A percentile compares a stretch with the other conserved stretches of the same genome.
These are phyloP conservation scores for Boletus tylopilopsis DNA, from an alignment of 768 basidiomycete genomes.

Conservation along the genomic window DNA sequence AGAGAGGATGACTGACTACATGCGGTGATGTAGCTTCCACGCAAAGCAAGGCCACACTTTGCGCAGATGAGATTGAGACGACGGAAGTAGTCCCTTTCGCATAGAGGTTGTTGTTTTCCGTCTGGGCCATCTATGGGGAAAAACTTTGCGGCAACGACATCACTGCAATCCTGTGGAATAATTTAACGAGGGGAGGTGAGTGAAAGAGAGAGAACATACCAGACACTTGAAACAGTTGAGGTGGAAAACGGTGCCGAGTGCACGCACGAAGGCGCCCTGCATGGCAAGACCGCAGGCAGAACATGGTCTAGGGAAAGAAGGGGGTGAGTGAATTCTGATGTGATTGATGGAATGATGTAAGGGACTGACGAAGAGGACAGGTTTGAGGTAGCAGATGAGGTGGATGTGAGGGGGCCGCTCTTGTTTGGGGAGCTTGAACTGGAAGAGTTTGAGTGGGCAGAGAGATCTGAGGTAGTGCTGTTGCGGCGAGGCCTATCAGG, in stretches of 20 bases:
- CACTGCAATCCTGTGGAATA: conserved; percentile 79
- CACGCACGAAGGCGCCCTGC: conserved; percentile 96
- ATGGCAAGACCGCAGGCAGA: conserved; percentile 76
- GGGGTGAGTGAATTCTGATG: background rate
- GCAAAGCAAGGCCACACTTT: conserved; percentile 89
- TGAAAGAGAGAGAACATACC: conserved; percentile 47
- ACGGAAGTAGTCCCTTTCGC: conserved; percentile 97
- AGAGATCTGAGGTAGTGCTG: conserved; percentile 49
- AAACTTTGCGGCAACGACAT: conserved; percentile 96
- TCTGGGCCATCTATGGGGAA: conserved; percentile 95
- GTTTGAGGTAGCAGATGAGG: conserved; percentile 52
- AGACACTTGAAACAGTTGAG: conserved; percentile 98
- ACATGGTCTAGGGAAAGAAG: conserved; percentile 50
- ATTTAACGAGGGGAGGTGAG: background rate
- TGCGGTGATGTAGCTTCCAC: conserved; percentile 98
- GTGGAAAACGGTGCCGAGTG: conserved; percentile 90
- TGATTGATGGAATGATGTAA: conserved; percentile 8
- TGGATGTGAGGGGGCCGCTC: conserved; percentile 46
- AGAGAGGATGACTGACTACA: conserved; percentile 66
- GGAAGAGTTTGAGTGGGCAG: conserved; percentile 54
- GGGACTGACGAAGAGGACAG: conserved; percentile 57
- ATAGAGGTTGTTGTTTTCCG: conserved; percentile 88
- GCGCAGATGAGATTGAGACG: conserved; percentile 94
- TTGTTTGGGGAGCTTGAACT: conserved; percentile 36
- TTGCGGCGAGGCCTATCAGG: conserved; percentile 45